phyloP scores from a whole-genome alignment of 2,329 filamentous ascomycete species.

The Ceratocystis colombiana region DNA sequence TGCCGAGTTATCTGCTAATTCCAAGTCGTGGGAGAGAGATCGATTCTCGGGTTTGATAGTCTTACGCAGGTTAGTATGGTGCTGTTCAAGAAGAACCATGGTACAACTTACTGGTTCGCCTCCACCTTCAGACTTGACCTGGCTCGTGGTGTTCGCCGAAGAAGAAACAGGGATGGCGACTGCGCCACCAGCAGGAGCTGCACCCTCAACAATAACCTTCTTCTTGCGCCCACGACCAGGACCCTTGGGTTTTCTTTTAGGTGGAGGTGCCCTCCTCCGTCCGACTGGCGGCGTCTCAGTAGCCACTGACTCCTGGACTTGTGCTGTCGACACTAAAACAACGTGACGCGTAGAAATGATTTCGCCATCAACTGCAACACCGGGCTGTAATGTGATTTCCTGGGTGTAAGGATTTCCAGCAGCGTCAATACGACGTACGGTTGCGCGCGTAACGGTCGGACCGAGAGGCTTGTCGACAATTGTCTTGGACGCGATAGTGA shows the following conservation, averaged over 20 bases:
- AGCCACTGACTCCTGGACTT: slow-evolving; percentile 47
- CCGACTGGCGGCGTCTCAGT: slow-evolving; percentile 33
- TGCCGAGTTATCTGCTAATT: slow-evolving; percentile 43
- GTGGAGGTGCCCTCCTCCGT: slow-evolving; percentile 60
- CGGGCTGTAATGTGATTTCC: slow-evolving; percentile 70
- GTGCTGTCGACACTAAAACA: slow-evolving; percentile 46
- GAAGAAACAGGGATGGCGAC: slow-evolving; percentile 21
- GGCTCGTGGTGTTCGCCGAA: slow-evolving; percentile 28
- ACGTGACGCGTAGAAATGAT: slow-evolving; percentile 52
- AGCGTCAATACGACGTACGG: slow-evolving; percentile 66
- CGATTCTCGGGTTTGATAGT: slow-evolving; percentile 8
- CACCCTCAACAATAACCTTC: slow-evolving; percentile 47
- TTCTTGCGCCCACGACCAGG: slow-evolving; percentile 63
- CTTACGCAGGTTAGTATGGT: background rate
- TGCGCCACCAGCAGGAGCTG: slow-evolving; percentile 34
- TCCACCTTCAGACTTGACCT: slow-evolving; percentile 19
- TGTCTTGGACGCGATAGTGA: slow-evolving; percentile 47
- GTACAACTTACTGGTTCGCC: slow-evolving; percentile 2
- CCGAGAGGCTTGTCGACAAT: slow-evolving; percentile 38
- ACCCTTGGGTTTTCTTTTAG: slow-evolving; percentile 68
- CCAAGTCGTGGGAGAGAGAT: slow-evolving; percentile 40
- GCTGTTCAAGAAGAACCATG: background rate
- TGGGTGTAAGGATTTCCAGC: slow-evolving; percentile 75
- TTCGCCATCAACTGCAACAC: slow-evolving; percentile 71
- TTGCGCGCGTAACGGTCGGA: slow-evolving; percentile 63